Evolutionary conservation across 257 asterid genomes (phyloP), one percentile per base, ranked within the genome.

Genomic region (Solanum okadae): DNA sequence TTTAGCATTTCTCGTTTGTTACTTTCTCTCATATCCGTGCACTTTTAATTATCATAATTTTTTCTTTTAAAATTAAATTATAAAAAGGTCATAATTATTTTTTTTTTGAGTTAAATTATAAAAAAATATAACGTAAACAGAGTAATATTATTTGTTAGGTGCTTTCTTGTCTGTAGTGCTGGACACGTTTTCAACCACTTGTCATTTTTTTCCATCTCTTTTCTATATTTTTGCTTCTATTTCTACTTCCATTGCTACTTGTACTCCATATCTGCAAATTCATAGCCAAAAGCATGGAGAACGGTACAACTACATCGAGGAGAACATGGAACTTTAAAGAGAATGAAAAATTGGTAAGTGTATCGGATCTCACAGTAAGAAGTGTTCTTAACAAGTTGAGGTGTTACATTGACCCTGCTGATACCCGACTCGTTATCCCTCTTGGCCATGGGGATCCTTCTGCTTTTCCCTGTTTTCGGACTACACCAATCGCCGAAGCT

Each of bases 361-460:
- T 93, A 49, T 94, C 98, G 3, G 93, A 91, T 27, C 14, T 91
- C 13, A 92, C 97, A 2, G 89, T 96, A 31, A 90, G 99, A 75
- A 94, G 95, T 3, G 91, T 94, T 16, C 90, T 93, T 35, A 72
- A 88, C 82, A 88, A 31, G 87, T 15, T 96, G n/a, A 90, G 12
- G 88, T 90, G 40, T 2, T 89, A 93, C 76, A 88, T 96, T 89
- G 79, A 92, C 84, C 86, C 91, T 2, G 78, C 86, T 25, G 98
- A 94, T 16, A 8, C 92, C 11, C 89, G 98, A 18, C 91, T 93
- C 63, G 88, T 89, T 10, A 91, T 96, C 83, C 96, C 94, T 16
- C 94, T 96, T 29, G 98, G 94, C 56, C 96, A 94, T 44, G 99
- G 99, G 42, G 99, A 96, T 71, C 99, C 99, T 8, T 96, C 99